A percentile compares a stretch with the other conserved stretches of the same genome.
Conservation (phyloP, 495 filamentous ascomycete species). For the Podospora fimiseda region DNA sequence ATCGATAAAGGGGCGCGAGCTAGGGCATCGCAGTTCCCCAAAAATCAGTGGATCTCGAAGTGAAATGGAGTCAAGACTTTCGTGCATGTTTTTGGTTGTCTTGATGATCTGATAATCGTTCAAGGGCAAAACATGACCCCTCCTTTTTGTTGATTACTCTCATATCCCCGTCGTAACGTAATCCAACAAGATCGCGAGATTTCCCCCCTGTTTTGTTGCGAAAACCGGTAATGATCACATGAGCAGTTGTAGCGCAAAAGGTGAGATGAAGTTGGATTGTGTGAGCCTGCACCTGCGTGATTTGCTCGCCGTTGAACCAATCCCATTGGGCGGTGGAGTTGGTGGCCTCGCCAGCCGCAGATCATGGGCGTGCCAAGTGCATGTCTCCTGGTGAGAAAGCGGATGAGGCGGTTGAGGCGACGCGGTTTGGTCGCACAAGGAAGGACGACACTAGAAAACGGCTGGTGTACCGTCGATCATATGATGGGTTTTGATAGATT, state of each 20-base stretch:
- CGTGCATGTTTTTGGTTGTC: neutral
- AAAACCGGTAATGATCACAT: neutral
- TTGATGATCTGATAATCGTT: constrained; percentile 13
- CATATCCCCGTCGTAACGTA: neutral
- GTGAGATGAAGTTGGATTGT: neutral
- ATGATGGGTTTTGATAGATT: neutral
- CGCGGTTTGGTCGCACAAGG: constrained; percentile 1
- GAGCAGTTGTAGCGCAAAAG: neutral
- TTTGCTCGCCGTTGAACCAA: constrained; percentile 3
- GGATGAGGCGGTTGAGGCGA: neutral
- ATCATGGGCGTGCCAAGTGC: constrained; percentile 20
- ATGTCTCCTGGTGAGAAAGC: neutral
- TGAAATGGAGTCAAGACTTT: too few species aligned
- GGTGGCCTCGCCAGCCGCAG: constrained; percentile 6
- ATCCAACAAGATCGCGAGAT: neutral
- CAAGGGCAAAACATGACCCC: neutral
- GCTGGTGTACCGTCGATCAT: too few species aligned
- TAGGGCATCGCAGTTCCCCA: too few species aligned
- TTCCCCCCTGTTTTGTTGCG: neutral
- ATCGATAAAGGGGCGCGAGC: too few species aligned
- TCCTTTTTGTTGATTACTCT: neutral
- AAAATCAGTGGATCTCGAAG: too few species aligned
- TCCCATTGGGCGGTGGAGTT: constrained; percentile 6
- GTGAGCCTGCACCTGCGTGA: neutral
- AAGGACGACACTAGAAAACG: neutral